These are phyloP conservation scores for Hyphodiscus sp. DNA, from an alignment of 2,329 filamentous ascomycete species.

Conservation along the genomic window DNA sequence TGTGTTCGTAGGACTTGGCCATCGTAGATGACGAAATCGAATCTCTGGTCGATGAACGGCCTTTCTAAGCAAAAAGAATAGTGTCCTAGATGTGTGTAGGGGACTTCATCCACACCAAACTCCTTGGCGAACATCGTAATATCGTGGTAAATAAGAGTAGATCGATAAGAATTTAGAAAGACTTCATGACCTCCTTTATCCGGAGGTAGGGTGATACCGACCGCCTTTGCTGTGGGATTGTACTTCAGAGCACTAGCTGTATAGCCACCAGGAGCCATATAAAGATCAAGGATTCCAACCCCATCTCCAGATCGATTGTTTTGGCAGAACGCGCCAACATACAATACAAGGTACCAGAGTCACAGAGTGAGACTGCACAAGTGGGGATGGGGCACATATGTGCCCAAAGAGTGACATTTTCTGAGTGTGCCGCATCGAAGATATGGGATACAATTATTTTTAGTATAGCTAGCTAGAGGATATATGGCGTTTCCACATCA, in stretches of 20 bases:
- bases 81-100: slow-evolving; percentile 8
- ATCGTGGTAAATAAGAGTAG: slow-evolving; percentile 10
- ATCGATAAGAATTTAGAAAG: slow-evolving; percentile 5
- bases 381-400: no score
- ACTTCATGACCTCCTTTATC: slow-evolving; percentile 14
- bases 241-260: slow-evolving; percentile 15
- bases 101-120: slow-evolving; percentile 11
- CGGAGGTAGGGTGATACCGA: slow-evolving; percentile 16
- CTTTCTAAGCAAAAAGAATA: slow-evolving; percentile 5
- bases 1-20: slow-evolving; percentile 17
- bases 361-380: no score
- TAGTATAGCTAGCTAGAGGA: no score
- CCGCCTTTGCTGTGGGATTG: slow-evolving; percentile 13
- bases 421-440: no score
- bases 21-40: slow-evolving; percentile 16
- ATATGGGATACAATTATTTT: no score
- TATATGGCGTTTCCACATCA: no score
- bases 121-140: slow-evolving; percentile 18
- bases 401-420: no score
- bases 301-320: background rate
- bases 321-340: slow-evolving; percentile 4
- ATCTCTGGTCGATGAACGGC: slow-evolving; percentile 8
- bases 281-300: slow-evolving; percentile 15
- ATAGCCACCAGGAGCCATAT: slow-evolving; percentile 21
- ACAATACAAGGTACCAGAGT: no score